Evolutionary conservation across 306 rosid species (phyloP).

Genomic region (Cucumis melo): DNA sequence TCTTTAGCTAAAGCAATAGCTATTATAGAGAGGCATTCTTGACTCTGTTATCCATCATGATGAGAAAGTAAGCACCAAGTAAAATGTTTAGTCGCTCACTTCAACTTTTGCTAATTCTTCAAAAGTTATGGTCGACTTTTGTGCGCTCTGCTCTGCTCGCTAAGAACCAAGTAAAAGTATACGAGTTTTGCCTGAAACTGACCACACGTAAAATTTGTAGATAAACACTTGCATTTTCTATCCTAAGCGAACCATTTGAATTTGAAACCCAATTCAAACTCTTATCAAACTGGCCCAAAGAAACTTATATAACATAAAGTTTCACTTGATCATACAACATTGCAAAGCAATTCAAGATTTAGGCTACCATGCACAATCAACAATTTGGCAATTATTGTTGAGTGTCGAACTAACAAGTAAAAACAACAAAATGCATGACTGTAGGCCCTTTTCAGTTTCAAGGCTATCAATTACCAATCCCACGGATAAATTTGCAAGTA

Average conservation of each 20-base stretch:
- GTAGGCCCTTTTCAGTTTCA: too few species aligned
- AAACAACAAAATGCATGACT: neutral
- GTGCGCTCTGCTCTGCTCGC: neutral
- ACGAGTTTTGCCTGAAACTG: neutral
- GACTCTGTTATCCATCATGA: neutral
- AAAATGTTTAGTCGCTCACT: neutral
- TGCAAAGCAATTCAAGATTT: neutral
- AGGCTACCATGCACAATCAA: neutral
- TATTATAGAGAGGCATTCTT: neutral
- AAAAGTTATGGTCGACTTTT: neutral
- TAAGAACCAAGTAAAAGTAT: neutral
- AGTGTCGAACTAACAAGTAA: neutral
- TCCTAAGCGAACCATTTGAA: neutral
- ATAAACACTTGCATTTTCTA: too few species aligned
- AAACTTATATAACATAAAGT: neutral
- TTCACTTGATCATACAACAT: neutral
- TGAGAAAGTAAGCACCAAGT: neutral
- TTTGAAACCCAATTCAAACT: neutral
- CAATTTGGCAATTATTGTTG: neutral
- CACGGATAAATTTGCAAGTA: neutral
- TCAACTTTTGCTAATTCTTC: neutral
- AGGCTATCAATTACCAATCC: too few species aligned
- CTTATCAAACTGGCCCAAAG: neutral
- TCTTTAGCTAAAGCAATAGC: too few species aligned
- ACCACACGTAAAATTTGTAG: neutral